phyloP scores from a whole-genome alignment of 2,329 filamentous ascomycete genomes.

The Ciborinia camelliae region DNA sequence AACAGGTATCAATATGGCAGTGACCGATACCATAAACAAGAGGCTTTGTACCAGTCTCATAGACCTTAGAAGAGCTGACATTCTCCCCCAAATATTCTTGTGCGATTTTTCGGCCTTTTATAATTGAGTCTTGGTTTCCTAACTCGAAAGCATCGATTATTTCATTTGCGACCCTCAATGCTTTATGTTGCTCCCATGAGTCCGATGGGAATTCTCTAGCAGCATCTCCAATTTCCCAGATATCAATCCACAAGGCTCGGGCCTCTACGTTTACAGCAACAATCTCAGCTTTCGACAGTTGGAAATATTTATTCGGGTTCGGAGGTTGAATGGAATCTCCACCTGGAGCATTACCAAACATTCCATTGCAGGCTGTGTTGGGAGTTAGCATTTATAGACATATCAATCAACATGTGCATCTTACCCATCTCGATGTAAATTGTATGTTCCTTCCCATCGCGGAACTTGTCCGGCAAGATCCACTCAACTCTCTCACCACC shows the following conservation, averaged over 20 bases:
- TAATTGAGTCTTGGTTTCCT: conserved; percentile 72
- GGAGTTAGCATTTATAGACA: not conserved
- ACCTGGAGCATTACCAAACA: conserved; percentile 90
- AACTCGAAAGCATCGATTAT: conserved; percentile 90
- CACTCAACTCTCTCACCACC: conserved; percentile 86
- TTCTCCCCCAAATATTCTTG: conserved; percentile 76
- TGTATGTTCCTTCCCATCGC: conserved; percentile 79
- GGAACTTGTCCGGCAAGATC: conserved; percentile 78
- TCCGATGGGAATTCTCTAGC: conserved; percentile 86
- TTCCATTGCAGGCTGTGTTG: conserved; percentile 76
- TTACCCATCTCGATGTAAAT: conserved; percentile 89
- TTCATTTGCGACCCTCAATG: conserved; percentile 75
- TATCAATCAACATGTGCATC: not conserved
- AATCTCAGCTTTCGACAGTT: conserved; percentile 74
- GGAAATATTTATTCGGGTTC: conserved; percentile 76
- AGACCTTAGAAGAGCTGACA: conserved; percentile 80
- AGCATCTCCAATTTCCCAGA: conserved; percentile 93
- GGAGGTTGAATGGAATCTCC: conserved; percentile 88
- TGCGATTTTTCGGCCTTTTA: conserved; percentile 77
- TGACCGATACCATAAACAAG: conserved; percentile 89
- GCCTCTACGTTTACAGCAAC: conserved; percentile 85
- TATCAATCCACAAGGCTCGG: conserved; percentile 80
- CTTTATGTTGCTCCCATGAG: conserved; percentile 85
- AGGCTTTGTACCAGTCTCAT: conserved; percentile 68
- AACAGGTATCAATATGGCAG: conserved; percentile 97